A percentile compares a stretch with the other conserved stretches of the same genome.
Conservation (phyloP, 495 filamentous ascomycete species). For the Lophiotrema nucula region DNA sequence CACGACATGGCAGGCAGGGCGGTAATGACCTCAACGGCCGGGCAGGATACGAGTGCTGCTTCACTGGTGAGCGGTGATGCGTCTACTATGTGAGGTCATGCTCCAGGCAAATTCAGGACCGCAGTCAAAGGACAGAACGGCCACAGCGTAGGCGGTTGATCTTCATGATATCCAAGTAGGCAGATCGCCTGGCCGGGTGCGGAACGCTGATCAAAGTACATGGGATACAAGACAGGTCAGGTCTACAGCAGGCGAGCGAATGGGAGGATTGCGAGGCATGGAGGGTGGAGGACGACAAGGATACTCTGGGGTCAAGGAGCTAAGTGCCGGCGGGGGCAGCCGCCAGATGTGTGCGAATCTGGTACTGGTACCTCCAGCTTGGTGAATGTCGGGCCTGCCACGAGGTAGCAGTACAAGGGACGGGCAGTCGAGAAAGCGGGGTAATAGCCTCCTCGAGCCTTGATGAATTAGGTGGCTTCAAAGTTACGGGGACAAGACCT, state of each 20-base stretch:
- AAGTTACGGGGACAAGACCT: constrained; percentile 16
- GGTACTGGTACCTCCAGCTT: constrained; percentile 12
- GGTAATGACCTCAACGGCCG: neutral
- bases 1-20: constrained; percentile 32
- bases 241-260: constrained; percentile 33
- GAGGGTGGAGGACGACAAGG: constrained; percentile 28
- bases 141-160: constrained; percentile 32
- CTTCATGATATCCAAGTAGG: constrained; percentile 37
- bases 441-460: constrained; percentile 23
- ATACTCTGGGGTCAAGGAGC: constrained; percentile 26
- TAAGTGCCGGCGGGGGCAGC: constrained; percentile 18
- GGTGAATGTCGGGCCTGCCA: neutral
- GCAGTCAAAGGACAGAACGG: constrained; percentile 16
- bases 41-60: constrained; percentile 5
- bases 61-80: constrained; percentile 15
- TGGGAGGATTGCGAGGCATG: constrained; percentile 15
- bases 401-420: constrained; percentile 25
- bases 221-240: constrained; percentile 34
- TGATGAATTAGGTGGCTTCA: constrained; percentile 31
- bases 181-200: constrained; percentile 32
- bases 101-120: constrained; percentile 26
- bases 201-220: constrained; percentile 36
- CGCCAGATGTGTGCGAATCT: neutral
- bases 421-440: constrained; percentile 16
- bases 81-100: constrained; percentile 18